Percentiles rank a stretch among this genome's conserved stretches.
Conservation (phyloP, 1,284 basidiomycete genomes). For the Cryptococcus jaspeensis region DNA sequence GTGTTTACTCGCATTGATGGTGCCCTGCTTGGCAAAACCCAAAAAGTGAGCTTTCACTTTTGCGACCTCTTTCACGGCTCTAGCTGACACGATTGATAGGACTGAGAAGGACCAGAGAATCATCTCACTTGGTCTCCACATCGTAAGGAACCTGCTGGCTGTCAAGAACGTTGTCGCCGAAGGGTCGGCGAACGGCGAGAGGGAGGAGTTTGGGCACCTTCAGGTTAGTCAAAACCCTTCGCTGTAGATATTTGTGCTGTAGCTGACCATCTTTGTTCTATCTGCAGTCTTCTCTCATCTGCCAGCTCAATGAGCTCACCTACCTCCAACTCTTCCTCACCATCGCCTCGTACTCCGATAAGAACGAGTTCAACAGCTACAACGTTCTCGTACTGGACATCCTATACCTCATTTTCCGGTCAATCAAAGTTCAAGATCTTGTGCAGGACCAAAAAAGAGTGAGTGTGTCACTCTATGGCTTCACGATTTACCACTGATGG, state of each 20-base stretch:
- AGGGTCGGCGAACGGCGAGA: conserved; percentile 66
- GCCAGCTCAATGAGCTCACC: conserved; percentile 67
- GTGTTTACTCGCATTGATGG: conserved; percentile 45
- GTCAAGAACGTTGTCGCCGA: conserved; percentile 78
- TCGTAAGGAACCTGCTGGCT: conserved; percentile 84
- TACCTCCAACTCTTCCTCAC: conserved; percentile 76
- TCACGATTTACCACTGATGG: not conserved
- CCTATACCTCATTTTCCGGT: conserved; percentile 79
- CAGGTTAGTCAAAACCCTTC: conserved; percentile 54
- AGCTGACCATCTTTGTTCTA: not conserved
- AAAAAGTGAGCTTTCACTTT: conserved; percentile 32
- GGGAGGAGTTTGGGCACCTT: conserved; percentile 69
- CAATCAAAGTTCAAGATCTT: conserved; percentile 65
- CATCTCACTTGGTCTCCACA: conserved; percentile 81
- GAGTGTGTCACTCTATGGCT: not conserved
- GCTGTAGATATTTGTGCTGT: too few relatives aligned
- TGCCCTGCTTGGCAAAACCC: conserved; percentile 47
- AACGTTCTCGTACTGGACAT: conserved; percentile 89
- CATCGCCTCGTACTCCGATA: conserved; percentile 72
- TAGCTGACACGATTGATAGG: conserved; percentile 40
- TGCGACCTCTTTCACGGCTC: too few relatives aligned
- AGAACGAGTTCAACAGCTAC: conserved; percentile 72
- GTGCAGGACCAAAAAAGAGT: conserved; percentile 64
- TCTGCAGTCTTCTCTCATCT: conserved; percentile 63
- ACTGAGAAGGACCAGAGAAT: conserved; percentile 77